Evolutionary conservation across 116 monocot species (phyloP), one percentile per base, ranked within the genome.

Genomic region (Cymodocea nodosa): DNA sequence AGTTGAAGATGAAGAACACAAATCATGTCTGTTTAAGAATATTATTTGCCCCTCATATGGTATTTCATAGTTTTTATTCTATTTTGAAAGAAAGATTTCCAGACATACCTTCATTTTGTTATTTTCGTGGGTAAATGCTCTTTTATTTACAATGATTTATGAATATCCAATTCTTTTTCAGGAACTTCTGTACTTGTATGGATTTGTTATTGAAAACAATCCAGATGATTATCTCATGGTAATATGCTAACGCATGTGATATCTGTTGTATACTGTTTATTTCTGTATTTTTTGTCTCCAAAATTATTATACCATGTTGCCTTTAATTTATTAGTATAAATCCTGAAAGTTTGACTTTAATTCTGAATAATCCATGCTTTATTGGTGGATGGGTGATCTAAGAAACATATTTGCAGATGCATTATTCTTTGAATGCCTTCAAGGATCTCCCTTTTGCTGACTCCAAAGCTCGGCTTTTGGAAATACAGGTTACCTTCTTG

Each of bases 181-280:
- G 95, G 95, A 97, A 78, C 75, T 97, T 51, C 63, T 97, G 49
- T 97, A 90, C 73, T 80, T 97, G 12, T 97, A 97, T 78, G 95
- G 95, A 66, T 97, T 97, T 75, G 73, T 83, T 17, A 61, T 90
- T 56, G 79, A 85, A 57, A 79, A 85, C 61, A 97, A 97, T 71
- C 77, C 80, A 48, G 90, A 87, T 72, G 87, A 90, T 75, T 97
- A 72, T 82, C 81, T 97, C 67, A 90, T 97, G 95, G 95, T 95
- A 86, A 70, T 36, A 62, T 20, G 34, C 1, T 34, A 30, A 24
- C 52, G 23, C 34, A 35, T 30, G 16, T 64, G 50, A 39, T 30
- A 40, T 39, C 35, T 63, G 18, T n/a, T 63, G 30, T 35, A 4
- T 49, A 63, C 48, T 30, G 4, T 39, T 48, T 39, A n/a, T 48